Conservation (phyloP, 1,139 yeast genomes). For the Yamadazyma blattariae region DNA sequence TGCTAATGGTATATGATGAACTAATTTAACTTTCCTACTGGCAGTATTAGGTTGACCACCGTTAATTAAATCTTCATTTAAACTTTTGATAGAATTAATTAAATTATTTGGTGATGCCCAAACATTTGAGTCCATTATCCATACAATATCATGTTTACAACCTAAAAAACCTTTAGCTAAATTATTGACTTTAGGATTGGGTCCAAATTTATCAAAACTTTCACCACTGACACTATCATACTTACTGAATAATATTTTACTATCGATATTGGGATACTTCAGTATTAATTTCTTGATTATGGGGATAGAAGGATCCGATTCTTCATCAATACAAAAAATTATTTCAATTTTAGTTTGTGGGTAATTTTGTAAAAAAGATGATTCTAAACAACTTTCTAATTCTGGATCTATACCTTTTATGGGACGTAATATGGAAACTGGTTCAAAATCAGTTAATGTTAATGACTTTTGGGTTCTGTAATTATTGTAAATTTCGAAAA, state of each 20-base stretch:
- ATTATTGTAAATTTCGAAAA: conserved; percentile 39
- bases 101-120: conserved; percentile 72
- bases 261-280: conserved; percentile 57
- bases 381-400: conserved; percentile 62
- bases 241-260: conserved; percentile 53
- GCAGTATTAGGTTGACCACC: conserved; percentile 27
- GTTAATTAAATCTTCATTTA: conserved; percentile 47
- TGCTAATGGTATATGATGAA: conserved; percentile 80
- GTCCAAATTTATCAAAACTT: conserved; percentile 58
- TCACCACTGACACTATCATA: conserved; percentile 25
- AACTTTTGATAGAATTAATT: conserved; percentile 59
- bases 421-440: conserved; percentile 81
- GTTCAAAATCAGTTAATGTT: conserved; percentile 21
- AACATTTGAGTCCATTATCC: conserved; percentile 90
- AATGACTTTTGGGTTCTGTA: conserved; percentile 27
- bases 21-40: conserved; percentile 54
- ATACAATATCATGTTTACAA: conserved; percentile 70
- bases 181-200: conserved; percentile 88
- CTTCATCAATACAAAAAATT: conserved; percentile 70
- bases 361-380: conserved; percentile 68
- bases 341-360: conserved; percentile 61
- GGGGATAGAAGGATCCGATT: conserved; percentile 62
- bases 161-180: conserved; percentile 69
- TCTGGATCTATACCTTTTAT: conserved; percentile 83
- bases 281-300: conserved; percentile 49